Evolutionary conservation across 176 grass and related monocot species (phyloP).

Genomic region (Oryza coarctata): DNA sequence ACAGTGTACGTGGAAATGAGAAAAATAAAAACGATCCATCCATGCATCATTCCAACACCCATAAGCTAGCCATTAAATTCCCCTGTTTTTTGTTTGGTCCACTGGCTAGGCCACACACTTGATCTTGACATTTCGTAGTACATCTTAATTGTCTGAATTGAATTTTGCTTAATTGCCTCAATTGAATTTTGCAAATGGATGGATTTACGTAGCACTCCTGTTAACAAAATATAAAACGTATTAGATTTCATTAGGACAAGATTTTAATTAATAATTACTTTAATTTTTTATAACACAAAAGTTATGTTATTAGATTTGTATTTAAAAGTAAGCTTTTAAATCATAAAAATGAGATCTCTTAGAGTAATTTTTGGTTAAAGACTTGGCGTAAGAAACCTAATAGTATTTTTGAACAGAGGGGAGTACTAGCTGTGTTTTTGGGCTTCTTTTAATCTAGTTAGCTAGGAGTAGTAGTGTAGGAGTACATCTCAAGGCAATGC

Average conservation of each 20-base stretch:
- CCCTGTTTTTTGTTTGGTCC: slow-evolving; percentile 30
- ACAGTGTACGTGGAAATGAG: slow-evolving; percentile 7
- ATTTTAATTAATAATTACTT: no score
- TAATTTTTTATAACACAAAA: no score
- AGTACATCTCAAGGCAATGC: neutral
- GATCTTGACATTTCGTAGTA: neutral
- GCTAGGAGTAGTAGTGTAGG: neutral
- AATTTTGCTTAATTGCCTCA: neutral
- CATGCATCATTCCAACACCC: neutral
- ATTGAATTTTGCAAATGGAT: neutral
- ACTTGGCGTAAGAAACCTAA: no score
- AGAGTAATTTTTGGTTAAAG: no score
- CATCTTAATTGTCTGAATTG: neutral
- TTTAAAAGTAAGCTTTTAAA: no score
- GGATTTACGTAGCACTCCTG: no score
- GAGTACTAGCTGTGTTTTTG: neutral
- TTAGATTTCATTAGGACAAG: no score
- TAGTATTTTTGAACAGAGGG: no score
- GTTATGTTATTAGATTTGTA: neutral
- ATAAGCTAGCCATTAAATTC: slow-evolving; percentile 12
- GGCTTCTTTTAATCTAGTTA: neutral
- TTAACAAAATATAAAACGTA: no score
- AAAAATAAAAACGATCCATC: neutral
- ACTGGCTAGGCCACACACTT: neutral
- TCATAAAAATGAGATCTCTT: no score